These are phyloP conservation scores for Epipyxis sp. DNA, from an alignment of 108 stramenopile genomes.

Conservation along the genomic window DNA sequence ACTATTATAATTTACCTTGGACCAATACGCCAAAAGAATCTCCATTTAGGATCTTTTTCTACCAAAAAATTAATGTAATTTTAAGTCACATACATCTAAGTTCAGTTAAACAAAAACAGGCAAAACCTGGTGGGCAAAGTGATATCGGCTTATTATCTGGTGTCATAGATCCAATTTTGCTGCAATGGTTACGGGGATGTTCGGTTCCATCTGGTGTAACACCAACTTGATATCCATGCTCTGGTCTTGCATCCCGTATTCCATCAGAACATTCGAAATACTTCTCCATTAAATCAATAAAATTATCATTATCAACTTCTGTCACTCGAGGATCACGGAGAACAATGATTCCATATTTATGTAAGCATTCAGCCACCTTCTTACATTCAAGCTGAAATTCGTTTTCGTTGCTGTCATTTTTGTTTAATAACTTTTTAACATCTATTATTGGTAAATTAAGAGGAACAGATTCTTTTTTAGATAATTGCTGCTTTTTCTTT, in stretches of 20 bases:
- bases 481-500: no score
- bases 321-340: conserved; percentile 54
- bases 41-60: no score
- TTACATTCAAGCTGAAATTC: no score
- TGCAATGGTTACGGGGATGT: conserved; percentile 49
- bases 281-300: conserved; percentile 56
- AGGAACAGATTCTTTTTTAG: no score
- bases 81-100: no score
- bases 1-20: no score
- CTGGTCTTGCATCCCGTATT: conserved; percentile 47
- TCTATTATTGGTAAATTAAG: no score
- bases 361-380: conserved; percentile 25
- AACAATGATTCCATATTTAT: conserved; percentile 41
- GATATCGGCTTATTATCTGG: conserved; percentile 47
- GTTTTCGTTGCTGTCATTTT: no score
- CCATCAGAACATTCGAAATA: conserved; percentile 55
- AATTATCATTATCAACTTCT: conserved; percentile 45
- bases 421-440: no score
- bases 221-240: conserved; percentile 48
- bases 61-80: no score
- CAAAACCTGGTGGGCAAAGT: conserved; percentile 56
- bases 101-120: no score
- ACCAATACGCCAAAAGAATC: conserved; percentile 61
- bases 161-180: conserved; percentile 30
- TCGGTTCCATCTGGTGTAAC: conserved; percentile 52